Evolutionary conservation across 1,284 basidiomycete species (phyloP).

Genomic region (Boletus chippewaensis): DNA sequence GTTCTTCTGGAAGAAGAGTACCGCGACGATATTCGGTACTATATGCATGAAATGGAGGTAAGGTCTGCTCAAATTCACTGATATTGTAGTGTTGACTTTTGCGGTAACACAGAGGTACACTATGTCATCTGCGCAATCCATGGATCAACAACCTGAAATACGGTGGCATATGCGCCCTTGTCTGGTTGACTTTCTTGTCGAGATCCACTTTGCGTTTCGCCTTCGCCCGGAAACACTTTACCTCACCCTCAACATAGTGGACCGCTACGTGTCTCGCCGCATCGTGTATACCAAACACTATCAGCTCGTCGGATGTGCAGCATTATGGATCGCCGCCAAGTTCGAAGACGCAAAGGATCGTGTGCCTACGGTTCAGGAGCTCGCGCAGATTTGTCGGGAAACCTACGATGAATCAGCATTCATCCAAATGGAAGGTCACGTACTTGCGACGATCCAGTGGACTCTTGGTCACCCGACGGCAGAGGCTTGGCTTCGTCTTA

Average conservation of each 20-base stretch:
- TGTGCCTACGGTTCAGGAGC: conserved; percentile 90
- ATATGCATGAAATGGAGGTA: conserved; percentile 99
- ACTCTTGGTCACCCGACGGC: conserved; percentile 95
- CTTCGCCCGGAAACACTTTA: conserved; percentile 97
- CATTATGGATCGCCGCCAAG: conserved; percentile 98
- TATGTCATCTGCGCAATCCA: conserved; percentile 84
- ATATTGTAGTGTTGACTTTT: conserved; percentile 11
- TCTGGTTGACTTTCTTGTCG: conserved; percentile 97
- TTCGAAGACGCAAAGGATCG: conserved; percentile 99
- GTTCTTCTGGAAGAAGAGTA: conserved; percentile 89
- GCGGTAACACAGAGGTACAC: conserved; percentile 59
- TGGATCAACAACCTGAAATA: conserved; percentile 99
- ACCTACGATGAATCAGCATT: conserved; percentile 96
- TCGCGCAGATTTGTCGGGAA: conserved; percentile 90
- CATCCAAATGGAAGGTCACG: conserved; percentile 96
- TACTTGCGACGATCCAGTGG: conserved; percentile 96
- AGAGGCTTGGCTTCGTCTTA: conserved; percentile 89
- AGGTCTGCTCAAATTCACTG: conserved; percentile 32
- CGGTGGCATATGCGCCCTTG: conserved; percentile 98
- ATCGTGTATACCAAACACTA: conserved; percentile 99
- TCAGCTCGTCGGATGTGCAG: conserved; percentile 97
- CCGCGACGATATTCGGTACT: conserved; percentile 82
- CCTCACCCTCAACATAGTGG: conserved; percentile 97
- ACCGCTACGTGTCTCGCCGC: conserved; percentile 97
- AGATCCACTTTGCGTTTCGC: conserved; percentile 95